These are phyloP conservation scores for Biancaea sappan DNA, from an alignment of 306 rosid species.

Conservation along the genomic window DNA sequence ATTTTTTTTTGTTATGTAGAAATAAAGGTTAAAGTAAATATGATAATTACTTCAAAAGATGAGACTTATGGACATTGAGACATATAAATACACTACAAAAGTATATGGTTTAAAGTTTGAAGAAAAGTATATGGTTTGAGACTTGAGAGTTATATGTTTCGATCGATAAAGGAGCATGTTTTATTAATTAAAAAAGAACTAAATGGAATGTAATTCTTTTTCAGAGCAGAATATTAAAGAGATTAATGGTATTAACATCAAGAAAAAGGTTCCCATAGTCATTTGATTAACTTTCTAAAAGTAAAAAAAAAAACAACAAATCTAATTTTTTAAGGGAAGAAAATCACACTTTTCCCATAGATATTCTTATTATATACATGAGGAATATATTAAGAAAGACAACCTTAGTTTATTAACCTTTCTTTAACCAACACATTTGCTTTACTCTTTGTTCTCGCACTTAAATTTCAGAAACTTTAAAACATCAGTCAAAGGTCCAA, in stretches of 20 bases:
- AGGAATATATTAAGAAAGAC: constrained; percentile 30
- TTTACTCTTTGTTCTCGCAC: constrained; percentile 38
- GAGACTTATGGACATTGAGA: too few species aligned
- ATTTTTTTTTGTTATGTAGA: background rate
- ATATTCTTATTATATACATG: background rate
- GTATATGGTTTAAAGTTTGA: too few species aligned
- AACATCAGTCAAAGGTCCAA: constrained; percentile 16
- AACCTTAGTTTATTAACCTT: constrained; percentile 17
- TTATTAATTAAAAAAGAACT: constrained; percentile 34
- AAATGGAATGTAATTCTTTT: constrained; percentile 40
- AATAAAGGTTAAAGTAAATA: background rate
- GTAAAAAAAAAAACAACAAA: constrained; percentile 27
- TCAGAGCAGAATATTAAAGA: constrained; percentile 26
- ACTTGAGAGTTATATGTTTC: background rate
- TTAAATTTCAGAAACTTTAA: constrained; percentile 30
- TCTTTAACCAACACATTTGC: constrained; percentile 26
- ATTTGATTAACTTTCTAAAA: constrained; percentile 37
- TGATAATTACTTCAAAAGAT: background rate
- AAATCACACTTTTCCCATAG: constrained; percentile 36
- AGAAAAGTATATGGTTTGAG: background rate
- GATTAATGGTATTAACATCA: constrained; percentile 29
- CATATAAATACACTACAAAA: too few species aligned
- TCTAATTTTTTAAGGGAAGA: constrained; percentile 29
- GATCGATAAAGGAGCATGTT: constrained; percentile 4
- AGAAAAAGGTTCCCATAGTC: constrained; percentile 23